Conservation (phyloP, 148 eudicot species). For the Chenopodium suecicum region DNA sequence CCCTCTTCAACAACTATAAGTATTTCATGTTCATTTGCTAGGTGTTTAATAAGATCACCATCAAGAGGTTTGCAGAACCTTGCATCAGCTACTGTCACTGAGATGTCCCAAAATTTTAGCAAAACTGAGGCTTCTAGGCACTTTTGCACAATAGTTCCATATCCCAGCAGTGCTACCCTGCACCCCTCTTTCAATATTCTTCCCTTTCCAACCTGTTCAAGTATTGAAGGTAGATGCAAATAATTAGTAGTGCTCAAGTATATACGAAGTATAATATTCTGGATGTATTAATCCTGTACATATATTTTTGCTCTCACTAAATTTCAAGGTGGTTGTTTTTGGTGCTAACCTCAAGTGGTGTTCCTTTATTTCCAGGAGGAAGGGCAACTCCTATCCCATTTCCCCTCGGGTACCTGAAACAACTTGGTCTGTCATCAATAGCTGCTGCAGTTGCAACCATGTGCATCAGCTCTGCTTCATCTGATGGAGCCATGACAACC, state of each 20-base stretch:
- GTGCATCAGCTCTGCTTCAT: constrained; percentile 73
- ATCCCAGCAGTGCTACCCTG: constrained; percentile 65
- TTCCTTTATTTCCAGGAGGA: constrained; percentile 55
- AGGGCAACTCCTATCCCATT: constrained; percentile 64
- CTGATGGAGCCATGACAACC: constrained; percentile 87
- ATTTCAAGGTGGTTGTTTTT: constrained; percentile 1
- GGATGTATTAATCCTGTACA: background rate
- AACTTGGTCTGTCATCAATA: constrained; percentile 74
- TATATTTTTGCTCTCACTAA: background rate
- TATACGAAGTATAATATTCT: background rate
- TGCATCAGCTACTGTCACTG: constrained; percentile 68
- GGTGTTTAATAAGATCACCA: constrained; percentile 45
- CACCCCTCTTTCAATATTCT: constrained; percentile 61
- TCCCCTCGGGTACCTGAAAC: constrained; percentile 77
- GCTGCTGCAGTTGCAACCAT: constrained; percentile 79
- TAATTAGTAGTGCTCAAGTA: background rate
- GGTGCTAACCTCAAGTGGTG: constrained; percentile 56
- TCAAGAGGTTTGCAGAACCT: constrained; percentile 83
- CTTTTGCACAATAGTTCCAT: constrained; percentile 57
- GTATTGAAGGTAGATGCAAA: background rate
- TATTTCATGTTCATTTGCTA: constrained; percentile 66
- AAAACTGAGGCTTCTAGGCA: constrained; percentile 60
- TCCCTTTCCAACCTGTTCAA: constrained; percentile 64
- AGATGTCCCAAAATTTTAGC: constrained; percentile 37
- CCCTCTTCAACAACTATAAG: constrained; percentile 72